A percentile compares a stretch with the other conserved stretches of the same genome.
Conservation (phyloP, 805 yeast species). For the Candida montana region DNA sequence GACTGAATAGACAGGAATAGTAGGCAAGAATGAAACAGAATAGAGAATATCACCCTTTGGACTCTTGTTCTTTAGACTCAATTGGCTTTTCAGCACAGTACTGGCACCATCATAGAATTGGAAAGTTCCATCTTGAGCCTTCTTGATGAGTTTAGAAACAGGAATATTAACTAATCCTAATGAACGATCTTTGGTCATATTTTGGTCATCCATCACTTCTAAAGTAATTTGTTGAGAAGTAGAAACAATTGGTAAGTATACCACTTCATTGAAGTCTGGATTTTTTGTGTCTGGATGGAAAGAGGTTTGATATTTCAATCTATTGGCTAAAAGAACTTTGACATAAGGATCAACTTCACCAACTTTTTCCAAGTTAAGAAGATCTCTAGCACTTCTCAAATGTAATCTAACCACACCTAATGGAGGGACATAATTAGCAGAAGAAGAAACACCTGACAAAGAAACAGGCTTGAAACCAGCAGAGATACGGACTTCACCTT, state of each 20-base stretch:
- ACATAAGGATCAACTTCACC: slow-evolving; percentile 78
- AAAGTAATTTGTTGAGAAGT: slow-evolving; percentile 54
- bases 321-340: slow-evolving; percentile 52
- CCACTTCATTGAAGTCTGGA: slow-evolving; percentile 56
- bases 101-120: slow-evolving; percentile 47
- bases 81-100: slow-evolving; percentile 34
- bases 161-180: slow-evolving; percentile 55
- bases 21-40: slow-evolving; percentile 60
- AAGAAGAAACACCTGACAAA: slow-evolving; percentile 43
- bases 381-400: slow-evolving; percentile 45
- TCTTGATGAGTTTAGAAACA: slow-evolving; percentile 43
- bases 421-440: slow-evolving; percentile 47
- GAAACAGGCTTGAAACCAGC: slow-evolving; percentile 71
- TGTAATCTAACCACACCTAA: slow-evolving; percentile 63
- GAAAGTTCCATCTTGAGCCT: slow-evolving; percentile 41
- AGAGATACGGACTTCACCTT: slow-evolving; percentile 48
- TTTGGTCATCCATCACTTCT: slow-evolving; percentile 63
- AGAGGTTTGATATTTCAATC: slow-evolving; percentile 47
- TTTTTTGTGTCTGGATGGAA: slow-evolving; percentile 47
- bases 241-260: slow-evolving; percentile 55
- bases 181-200: slow-evolving; percentile 54
- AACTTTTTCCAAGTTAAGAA: slow-evolving; percentile 57
- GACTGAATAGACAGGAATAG: slow-evolving; percentile 55
- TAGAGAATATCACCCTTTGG: slow-evolving; percentile 49
- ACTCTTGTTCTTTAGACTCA: slow-evolving; percentile 29